phyloP scores from a whole-genome alignment of 164 flowering plant genomes.

The Aristolochia contorta region DNA sequence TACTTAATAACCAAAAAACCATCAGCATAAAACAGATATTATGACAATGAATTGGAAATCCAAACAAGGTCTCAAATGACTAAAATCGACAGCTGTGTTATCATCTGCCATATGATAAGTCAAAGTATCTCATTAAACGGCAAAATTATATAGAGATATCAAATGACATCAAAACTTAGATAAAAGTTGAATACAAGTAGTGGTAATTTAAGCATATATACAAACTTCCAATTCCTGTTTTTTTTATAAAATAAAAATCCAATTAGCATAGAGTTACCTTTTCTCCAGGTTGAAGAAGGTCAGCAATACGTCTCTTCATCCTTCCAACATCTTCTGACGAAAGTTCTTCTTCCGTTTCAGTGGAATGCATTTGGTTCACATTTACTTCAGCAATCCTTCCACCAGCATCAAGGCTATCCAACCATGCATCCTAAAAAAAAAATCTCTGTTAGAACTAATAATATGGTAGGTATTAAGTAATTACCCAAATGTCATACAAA shows the following conservation, averaged over 20 bases:
- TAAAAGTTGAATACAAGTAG: too few relatives aligned
- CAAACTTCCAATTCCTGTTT: not conserved
- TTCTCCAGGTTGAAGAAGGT: conserved; percentile 77
- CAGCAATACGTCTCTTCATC: conserved; percentile 83
- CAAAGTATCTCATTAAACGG: too few relatives aligned
- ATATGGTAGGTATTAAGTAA: not conserved
- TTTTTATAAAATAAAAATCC: not conserved
- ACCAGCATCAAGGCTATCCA: conserved; percentile 71
- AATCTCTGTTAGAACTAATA: not conserved
- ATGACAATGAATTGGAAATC: too few relatives aligned
- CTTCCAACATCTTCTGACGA: conserved; percentile 60
- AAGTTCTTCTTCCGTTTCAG: conserved; percentile 42
- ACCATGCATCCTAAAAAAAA: conserved; percentile 83
- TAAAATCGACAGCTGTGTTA: too few relatives aligned
- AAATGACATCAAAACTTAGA: not conserved
- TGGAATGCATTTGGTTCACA: conserved; percentile 11
- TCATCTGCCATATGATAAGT: too few relatives aligned
- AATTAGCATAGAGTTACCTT: conserved; percentile 36
- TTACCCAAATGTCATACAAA: conserved; percentile 11
- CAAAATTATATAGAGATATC: too few relatives aligned
- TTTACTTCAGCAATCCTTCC: conserved; percentile 25
- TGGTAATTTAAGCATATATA: too few relatives aligned
- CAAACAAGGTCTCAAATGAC: too few relatives aligned
- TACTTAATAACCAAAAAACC: too few relatives aligned
- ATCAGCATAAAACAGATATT: too few relatives aligned